Percentiles rank a stretch among this genome's conserved stretches.
These are phyloP conservation scores for Plantago major DNA, from an alignment of 257 asterid species.

Conservation along the genomic window DNA sequence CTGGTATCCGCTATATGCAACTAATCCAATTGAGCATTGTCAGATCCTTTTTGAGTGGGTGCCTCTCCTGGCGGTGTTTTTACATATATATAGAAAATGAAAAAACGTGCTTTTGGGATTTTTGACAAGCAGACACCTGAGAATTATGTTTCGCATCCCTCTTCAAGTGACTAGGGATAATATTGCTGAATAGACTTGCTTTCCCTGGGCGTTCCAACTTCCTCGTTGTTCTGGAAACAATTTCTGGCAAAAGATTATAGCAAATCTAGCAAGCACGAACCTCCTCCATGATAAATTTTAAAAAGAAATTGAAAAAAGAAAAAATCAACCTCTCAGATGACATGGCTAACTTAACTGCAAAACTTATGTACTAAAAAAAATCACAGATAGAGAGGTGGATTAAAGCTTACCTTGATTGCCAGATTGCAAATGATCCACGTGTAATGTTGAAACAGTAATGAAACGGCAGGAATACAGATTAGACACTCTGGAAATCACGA, in stretches of 20 bases:
- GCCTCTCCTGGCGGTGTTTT: too few species aligned
- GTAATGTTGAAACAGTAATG: slow-evolving; percentile 33
- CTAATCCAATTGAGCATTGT: too few species aligned
- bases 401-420: slow-evolving; percentile 45
- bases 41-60: too few species aligned
- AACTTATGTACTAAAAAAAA: background rate
- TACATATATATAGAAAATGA: background rate
- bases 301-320: slow-evolving; percentile 1
- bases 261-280: slow-evolving; percentile 11
- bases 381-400: slow-evolving; percentile 3
- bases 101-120: background rate
- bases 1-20: too few species aligned
- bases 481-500: slow-evolving; percentile 35
- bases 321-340: background rate
- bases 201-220: slow-evolving; percentile 27
- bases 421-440: slow-evolving; percentile 24
- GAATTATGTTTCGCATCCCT: slow-evolving; percentile 26
- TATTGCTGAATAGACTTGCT: slow-evolving; percentile 23
- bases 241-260: slow-evolving; percentile 39
- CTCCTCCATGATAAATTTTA: background rate
- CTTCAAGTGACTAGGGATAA: slow-evolving; percentile 26
- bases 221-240: slow-evolving; percentile 31
- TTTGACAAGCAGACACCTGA: slow-evolving; percentile 42
- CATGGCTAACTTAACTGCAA: slow-evolving; percentile 7
- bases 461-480: slow-evolving; percentile 31